phyloP scores from a whole-genome alignment of 1,139 yeast species.

The Kodamaea alishanica region DNA sequence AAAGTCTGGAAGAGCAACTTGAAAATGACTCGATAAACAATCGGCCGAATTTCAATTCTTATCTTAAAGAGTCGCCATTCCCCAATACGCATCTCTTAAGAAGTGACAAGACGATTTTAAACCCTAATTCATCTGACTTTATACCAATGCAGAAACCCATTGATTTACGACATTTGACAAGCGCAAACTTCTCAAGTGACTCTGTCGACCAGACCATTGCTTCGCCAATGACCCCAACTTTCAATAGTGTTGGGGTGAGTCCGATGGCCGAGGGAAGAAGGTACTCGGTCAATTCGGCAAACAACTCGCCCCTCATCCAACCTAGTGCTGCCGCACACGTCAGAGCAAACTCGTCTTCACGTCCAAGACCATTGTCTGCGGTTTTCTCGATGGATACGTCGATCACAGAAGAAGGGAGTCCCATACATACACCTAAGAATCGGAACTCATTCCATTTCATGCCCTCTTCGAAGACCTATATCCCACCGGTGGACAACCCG shows the following conservation, averaged over 20 bases:
- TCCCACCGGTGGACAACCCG: background rate
- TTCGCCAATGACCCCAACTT: conserved; percentile 11
- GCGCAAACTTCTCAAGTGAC: conserved; percentile 45
- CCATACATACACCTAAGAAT: conserved; percentile 16
- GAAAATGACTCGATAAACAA: no score
- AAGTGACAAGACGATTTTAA: no score
- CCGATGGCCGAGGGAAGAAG: conserved; percentile 6
- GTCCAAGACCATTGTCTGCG: conserved; percentile 25
- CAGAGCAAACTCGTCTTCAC: conserved; percentile 14
- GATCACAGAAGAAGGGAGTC: conserved; percentile 31
- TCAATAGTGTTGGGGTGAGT: conserved; percentile 1
- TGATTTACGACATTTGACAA: conserved; percentile 26
- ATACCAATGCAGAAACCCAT: conserved; percentile 2
- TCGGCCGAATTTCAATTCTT: no score
- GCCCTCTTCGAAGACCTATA: background rate
- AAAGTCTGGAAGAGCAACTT: no score
- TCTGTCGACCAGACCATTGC: conserved; percentile 18
- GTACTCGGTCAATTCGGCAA: conserved; percentile 22
- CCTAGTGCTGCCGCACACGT: conserved; percentile 18
- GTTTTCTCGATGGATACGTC: conserved; percentile 31
- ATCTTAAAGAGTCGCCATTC: no score
- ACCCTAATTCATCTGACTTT: no score
- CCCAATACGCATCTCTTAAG: no score
- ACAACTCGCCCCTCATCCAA: conserved; percentile 23
- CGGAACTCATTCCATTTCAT: conserved; percentile 19